These are phyloP conservation scores for Termitomyces sp. DNA, from an alignment of 768 basidiomycete species.

Conservation along the genomic window DNA sequence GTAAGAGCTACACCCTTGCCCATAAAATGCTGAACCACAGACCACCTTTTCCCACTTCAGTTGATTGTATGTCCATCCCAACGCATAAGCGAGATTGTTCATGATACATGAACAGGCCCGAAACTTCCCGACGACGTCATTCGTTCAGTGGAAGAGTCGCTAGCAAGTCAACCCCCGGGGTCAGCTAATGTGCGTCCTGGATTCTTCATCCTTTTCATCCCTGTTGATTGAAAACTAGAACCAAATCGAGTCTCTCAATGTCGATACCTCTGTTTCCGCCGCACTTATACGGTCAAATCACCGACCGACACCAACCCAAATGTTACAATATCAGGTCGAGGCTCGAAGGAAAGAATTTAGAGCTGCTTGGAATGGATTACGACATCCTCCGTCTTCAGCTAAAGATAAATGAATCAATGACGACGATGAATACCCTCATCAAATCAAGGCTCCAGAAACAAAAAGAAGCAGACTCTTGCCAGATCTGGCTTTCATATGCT, in stretches of 20 bases:
- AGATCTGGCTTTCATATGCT: neutral
- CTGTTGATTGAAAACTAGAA: neutral
- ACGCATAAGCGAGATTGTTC: neutral
- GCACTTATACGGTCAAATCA: neutral
- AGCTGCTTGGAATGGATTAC: neutral
- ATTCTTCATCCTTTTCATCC: neutral
- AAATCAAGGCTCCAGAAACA: neutral
- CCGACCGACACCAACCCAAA: neutral
- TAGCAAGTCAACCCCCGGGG: neutral
- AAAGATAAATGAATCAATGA: neutral
- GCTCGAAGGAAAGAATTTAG: neutral
- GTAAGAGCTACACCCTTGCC: neutral
- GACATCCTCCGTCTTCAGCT: slow-evolving; percentile 1
- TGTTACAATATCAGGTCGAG: neutral
- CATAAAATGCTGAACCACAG: neutral
- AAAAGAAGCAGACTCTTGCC: neutral
- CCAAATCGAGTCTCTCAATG: neutral
- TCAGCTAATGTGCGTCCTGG: neutral
- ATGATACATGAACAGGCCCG: neutral
- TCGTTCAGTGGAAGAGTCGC: neutral
- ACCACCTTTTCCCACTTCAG: neutral
- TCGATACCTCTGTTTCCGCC: neutral
- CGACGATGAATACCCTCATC: neutral
- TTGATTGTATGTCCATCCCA: neutral
- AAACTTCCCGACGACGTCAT: neutral